Base-by-base conservation (phyloP, 495 filamentous ascomycete genomes). In the Penicillium desertorum region DNA sequence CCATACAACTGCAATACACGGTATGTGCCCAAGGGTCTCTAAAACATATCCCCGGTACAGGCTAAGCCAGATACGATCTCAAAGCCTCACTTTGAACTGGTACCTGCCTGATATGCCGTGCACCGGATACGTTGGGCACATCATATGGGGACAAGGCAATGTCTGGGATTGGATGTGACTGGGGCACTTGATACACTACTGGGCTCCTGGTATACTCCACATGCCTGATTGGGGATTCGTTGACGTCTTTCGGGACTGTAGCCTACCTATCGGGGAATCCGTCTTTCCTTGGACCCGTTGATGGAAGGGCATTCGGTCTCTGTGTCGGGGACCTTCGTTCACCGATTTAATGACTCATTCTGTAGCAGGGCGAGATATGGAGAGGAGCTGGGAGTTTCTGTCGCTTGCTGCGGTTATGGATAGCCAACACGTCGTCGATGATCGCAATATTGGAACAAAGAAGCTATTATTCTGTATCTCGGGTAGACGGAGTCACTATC, bases 21-120 rank as follows among this genome's bases (percentile, higher is more conserved):
- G 54, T 64, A 41, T 42, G 45, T 55, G 62, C 62, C 62, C 62
- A 64, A 64, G 54, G 11, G 23, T 32, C 47, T 51, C 32, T 58
- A 51, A 61, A 61, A 55, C 58, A 52, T 22, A 19, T 44, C 22
- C 36, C 34, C 55, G 30, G 44, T 27, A 16, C 44, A 62, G 52
- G 34, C 53, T 55, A 46, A 14, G 20, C 53, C 53, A 11, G 8
- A 39, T 37, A 20, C 16, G 43, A 34, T n/a, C 49, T 43, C 55
- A 52, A 55, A 64, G 62, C 62, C 62, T 64, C 62, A 64, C 62
- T 64, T 61, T 63, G 36, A 49, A 36, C 50, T 29, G 34, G 36
- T 52, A 59, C 62, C 44, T 61, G 58, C 62, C 62, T 64, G 62
- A 64, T 61, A 34, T 55, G 41, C 50, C 44, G 45, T 34, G 37